A percentile compares a stretch with the other conserved stretches of the same genome.
phyloP scores from a whole-genome alignment of 495 filamentous ascomycete genomes.

The Neurospora tetrasperma region DNA sequence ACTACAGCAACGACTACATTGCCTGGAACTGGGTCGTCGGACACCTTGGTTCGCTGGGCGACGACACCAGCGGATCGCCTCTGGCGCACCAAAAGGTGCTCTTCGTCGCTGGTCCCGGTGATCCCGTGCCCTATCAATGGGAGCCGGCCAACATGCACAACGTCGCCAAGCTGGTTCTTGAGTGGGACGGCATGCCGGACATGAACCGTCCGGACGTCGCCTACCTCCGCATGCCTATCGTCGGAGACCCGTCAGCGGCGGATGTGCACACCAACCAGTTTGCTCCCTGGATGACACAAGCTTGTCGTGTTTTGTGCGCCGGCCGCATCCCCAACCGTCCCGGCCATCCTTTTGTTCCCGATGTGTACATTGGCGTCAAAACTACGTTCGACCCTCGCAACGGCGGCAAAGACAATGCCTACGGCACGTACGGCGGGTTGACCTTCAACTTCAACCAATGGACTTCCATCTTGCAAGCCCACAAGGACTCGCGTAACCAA shows the following conservation, averaged over 20 bases:
- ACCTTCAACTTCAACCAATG: constrained; percentile 5
- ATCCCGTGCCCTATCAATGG: constrained; percentile 13
- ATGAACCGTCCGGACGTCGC: constrained; percentile 17
- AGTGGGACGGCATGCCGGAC: constrained; percentile 9
- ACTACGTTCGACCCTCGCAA: neutral
- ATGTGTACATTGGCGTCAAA: constrained; percentile 9
- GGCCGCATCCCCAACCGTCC: constrained; percentile 13
- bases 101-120: constrained; percentile 11
- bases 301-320: constrained; percentile 14
- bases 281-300: constrained; percentile 9
- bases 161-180: constrained; percentile 10
- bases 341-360: constrained; percentile 15
- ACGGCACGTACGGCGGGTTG: constrained; percentile 15
- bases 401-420: neutral
- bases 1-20: constrained; percentile 8
- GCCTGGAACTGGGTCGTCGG: constrained; percentile 8
- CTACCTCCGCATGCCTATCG: constrained; percentile 19
- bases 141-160: constrained; percentile 5
- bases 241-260: neutral
- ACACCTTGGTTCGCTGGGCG: neutral
- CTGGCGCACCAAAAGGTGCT: neutral
- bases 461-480: constrained; percentile 1
- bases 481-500: neutral
- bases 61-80: neutral
- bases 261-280: constrained; percentile 12